A percentile compares a stretch with the other conserved stretches of the same genome.
These are phyloP conservation scores for Sporothrix protearum DNA, from an alignment of 2,329 filamentous ascomycete species.

Conservation along the genomic window DNA sequence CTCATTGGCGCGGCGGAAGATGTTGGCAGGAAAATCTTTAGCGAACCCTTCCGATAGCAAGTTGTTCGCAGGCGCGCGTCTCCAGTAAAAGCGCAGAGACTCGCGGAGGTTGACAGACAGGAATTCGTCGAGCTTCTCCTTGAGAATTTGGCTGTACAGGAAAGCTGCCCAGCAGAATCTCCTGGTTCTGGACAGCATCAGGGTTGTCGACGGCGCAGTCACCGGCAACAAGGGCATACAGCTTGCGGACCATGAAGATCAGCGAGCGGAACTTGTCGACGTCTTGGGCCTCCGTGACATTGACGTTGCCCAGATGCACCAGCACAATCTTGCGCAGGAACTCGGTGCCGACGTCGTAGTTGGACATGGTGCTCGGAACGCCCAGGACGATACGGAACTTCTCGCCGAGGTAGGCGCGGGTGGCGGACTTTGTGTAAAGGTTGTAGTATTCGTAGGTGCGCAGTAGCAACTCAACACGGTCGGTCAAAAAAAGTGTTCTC, in stretches of 20 bases:
- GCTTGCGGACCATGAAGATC: slow-evolving; percentile 92
- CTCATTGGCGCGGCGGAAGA: slow-evolving; percentile 79
- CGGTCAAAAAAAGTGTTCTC: slow-evolving; percentile 88
- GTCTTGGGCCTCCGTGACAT: slow-evolving; percentile 81
- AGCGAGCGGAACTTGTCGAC: slow-evolving; percentile 91
- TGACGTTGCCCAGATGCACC: slow-evolving; percentile 81
- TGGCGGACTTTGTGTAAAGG: slow-evolving; percentile 76
- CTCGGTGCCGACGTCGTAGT: slow-evolving; percentile 86
- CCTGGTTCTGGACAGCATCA: slow-evolving; percentile 93
- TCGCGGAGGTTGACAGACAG: slow-evolving; percentile 54
- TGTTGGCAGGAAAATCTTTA: slow-evolving; percentile 72
- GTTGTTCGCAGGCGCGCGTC: slow-evolving; percentile 57
- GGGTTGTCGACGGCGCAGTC: slow-evolving; percentile 94
- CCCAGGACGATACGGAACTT: slow-evolving; percentile 89
- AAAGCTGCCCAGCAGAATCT: slow-evolving; percentile 92
- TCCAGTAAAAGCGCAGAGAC: slow-evolving; percentile 55
- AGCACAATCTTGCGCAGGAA: slow-evolving; percentile 87
- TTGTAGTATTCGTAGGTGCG: slow-evolving; percentile 91
- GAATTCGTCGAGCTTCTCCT: slow-evolving; percentile 90
- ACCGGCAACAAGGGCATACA: slow-evolving; percentile 88
- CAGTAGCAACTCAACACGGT: slow-evolving; percentile 86
- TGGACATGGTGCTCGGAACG: slow-evolving; percentile 75
- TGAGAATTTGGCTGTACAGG: slow-evolving; percentile 90
- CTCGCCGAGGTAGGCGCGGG: slow-evolving; percentile 78
- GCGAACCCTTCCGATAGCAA: slow-evolving; percentile 76